A percentile compares a stretch with the other conserved stretches of the same genome.
These are phyloP conservation scores for Mycena sanguinolenta DNA, from an alignment of 768 basidiomycete genomes.

Conservation along the genomic window DNA sequence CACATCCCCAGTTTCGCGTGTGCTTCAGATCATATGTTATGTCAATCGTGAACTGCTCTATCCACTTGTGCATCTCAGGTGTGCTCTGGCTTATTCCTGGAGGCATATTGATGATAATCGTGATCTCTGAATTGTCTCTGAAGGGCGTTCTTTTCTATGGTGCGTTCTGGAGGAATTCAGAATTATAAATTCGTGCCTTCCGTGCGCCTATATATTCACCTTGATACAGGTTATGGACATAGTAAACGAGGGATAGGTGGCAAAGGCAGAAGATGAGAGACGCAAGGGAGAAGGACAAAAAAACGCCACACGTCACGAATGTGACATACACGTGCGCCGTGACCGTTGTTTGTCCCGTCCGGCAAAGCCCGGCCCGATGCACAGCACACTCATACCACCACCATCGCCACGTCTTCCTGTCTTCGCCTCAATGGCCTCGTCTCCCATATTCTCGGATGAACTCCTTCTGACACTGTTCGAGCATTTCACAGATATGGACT, in stretches of 20 bases:
- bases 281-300: too few relatives aligned
- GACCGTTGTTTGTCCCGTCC: too few relatives aligned
- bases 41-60: constrained; percentile 18
- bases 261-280: too few relatives aligned
- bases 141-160: constrained; percentile 20
- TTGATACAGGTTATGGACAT: not conserved
- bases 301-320: too few relatives aligned
- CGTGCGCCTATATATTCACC: not conserved
- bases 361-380: too few relatives aligned
- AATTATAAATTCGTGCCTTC: not conserved
- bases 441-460: constrained; percentile 14
- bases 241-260: too few relatives aligned
- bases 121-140: constrained; percentile 23
- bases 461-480: constrained; percentile 20
- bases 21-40: constrained; percentile 21
- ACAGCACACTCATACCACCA: too few relatives aligned
- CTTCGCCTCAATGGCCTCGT: not conserved
- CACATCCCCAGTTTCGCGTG: constrained; percentile 10
- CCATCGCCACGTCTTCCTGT: too few relatives aligned
- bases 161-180: not conserved
- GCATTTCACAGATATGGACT: constrained; percentile 9
- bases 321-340: too few relatives aligned
- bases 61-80: constrained; percentile 24
- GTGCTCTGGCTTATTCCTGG: constrained; percentile 9
- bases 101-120: not conserved